Evolutionary conservation across 1,284 basidiomycete species (phyloP).

Genomic region (Rhodotorula sp.): DNA sequence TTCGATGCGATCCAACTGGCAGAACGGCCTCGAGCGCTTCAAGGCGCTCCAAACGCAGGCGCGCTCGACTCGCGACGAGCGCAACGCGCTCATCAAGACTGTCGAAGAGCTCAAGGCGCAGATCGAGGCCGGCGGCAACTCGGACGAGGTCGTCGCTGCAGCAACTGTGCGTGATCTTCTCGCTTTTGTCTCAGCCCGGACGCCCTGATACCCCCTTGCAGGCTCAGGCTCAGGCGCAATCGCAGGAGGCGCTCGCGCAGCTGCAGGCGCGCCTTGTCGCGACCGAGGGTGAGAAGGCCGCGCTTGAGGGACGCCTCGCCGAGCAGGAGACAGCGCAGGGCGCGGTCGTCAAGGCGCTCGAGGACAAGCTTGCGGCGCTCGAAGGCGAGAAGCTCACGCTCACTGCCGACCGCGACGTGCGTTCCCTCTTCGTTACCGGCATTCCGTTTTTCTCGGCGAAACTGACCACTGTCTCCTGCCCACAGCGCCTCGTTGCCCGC

Average conservation of each 20-base stretch:
- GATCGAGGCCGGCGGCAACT: slow-evolving; percentile 47
- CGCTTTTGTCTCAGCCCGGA: not conserved
- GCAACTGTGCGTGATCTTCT: slow-evolving; percentile 8
- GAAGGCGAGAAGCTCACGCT: slow-evolving; percentile 18
- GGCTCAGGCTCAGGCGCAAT: slow-evolving; percentile 43
- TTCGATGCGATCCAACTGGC: slow-evolving; percentile 34
- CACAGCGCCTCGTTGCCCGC: slow-evolving; percentile 23
- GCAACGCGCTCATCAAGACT: slow-evolving; percentile 40
- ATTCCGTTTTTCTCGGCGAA: not conserved
- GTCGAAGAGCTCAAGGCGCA: slow-evolving; percentile 34
- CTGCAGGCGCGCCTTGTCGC: slow-evolving; percentile 53
- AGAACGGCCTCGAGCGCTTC: slow-evolving; percentile 40
- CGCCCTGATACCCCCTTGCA: slow-evolving; percentile 5
- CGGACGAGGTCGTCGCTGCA: slow-evolving; percentile 36
- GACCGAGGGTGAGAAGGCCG: slow-evolving; percentile 56
- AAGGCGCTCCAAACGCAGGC: slow-evolving; percentile 54
- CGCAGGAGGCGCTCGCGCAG: slow-evolving; percentile 29
- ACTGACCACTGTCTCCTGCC: too few species aligned
- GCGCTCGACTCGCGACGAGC: slow-evolving; percentile 51
- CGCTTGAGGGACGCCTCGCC: slow-evolving; percentile 44
- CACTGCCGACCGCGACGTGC: slow-evolving; percentile 12
- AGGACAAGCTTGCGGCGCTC: slow-evolving; percentile 16
- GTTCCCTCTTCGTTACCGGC: not conserved
- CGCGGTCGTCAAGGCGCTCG: slow-evolving; percentile 11
- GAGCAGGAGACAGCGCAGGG: not conserved